Base-by-base conservation (phyloP, 2,329 filamentous ascomycete genomes). In the Tolypocladium album region DNA sequence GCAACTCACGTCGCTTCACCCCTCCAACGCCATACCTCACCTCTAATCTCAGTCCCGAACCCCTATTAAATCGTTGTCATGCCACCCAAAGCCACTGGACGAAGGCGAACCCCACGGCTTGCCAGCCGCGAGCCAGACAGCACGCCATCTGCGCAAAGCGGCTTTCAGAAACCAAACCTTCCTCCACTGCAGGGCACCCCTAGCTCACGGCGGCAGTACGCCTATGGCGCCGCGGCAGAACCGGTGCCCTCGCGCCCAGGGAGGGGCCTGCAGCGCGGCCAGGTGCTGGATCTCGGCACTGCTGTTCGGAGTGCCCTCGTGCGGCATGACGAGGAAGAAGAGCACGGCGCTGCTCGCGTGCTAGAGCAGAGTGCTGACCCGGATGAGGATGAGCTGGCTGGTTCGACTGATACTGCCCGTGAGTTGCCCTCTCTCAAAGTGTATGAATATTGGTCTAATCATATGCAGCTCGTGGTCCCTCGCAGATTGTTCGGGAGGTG, bases 221-320 rank as follows among this genome's bases (percentile, higher is more conserved):
- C 72, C 1, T 76, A 76, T 64, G 74, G 74, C 40, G 71, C 74
- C 40, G 71, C 60, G n/a, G 68, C 63, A 38, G 74, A 76, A 57
- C 74, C 74, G 2, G 63, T 64, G 22, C 68, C 68, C 24, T 58
- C 62, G 40, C 61, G 65, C 12, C 64, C 65, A 5, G 62, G 60
- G 2, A 59, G 63, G 9, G 61, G 62, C 24, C 43, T 61, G 31
- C 59, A 52, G n/a, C 55, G 60, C 4, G 62, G 42, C 63, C 67
- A 61, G 56, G 61, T 55, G 58, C 61, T 62, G 59, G 70, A 66
- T 36, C 61, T 74, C 22, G 65, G 65, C 58, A 67, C 62, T 55
- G 73, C 71, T 9, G 68, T 74, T 39, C 66, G 64, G 12, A 64
- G 66, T 15, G 70, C 67, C 17, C 61, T 74, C 9, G 61, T 61